Evolutionary conservation across 176 grass and related monocot species (phyloP).

Genomic region (Luzula sylvatica): DNA sequence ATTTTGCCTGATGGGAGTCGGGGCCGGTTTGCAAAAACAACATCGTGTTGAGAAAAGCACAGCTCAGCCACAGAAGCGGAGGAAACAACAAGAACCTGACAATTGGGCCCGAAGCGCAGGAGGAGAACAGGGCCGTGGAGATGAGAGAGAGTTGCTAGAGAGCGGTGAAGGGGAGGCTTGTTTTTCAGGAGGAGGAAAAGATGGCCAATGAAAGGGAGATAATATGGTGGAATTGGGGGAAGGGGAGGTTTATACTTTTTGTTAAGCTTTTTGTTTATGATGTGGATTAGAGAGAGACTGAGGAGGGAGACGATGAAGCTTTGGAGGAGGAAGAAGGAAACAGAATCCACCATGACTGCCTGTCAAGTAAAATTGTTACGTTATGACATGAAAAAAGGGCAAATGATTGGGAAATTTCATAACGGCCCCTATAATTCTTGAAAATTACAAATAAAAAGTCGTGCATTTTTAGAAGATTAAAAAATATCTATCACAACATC

Average conservation of each 20-base stretch:
- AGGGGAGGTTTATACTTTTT: background rate
- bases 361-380: too few species aligned
- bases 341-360: too few species aligned
- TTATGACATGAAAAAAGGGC: too few species aligned
- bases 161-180: conserved; percentile 10
- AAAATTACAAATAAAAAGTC: too few species aligned
- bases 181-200: conserved; percentile 8
- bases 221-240: conserved; percentile 3
- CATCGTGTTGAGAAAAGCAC: conserved; percentile 1
- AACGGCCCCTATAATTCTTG: too few species aligned
- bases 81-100: background rate
- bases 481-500: too few species aligned
- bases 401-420: too few species aligned
- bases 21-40: conserved; percentile 11
- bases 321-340: too few species aligned
- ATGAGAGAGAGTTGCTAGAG: background rate
- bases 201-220: conserved; percentile 1
- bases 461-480: too few species aligned
- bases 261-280: background rate
- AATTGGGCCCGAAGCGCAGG: conserved; percentile 5
- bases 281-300: conserved; percentile 1
- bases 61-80: conserved; percentile 5
- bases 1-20: conserved; percentile 6
- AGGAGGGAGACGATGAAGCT: conserved; percentile 1
- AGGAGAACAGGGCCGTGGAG: conserved; percentile 12